Evolutionary conservation across 345 rosid genomes (phyloP).

Genomic region (Eucalyptus coolabah): DNA sequence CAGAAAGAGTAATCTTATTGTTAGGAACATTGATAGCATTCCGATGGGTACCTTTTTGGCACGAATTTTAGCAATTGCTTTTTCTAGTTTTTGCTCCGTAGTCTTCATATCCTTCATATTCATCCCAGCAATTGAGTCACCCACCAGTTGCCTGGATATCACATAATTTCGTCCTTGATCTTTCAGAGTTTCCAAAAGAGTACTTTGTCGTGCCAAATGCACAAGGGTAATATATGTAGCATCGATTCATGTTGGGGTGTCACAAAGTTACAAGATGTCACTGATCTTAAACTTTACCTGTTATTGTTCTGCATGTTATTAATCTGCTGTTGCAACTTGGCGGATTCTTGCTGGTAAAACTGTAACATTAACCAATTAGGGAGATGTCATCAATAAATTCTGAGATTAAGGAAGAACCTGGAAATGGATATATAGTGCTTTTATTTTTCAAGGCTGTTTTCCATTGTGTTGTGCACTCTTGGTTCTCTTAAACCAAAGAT

Average conservation of each 20-base stretch:
- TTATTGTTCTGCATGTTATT: slow-evolving; percentile 54
- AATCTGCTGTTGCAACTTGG: slow-evolving; percentile 56
- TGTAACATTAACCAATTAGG: not conserved
- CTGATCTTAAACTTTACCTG: slow-evolving; percentile 26
- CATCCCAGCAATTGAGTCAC: slow-evolving; percentile 53
- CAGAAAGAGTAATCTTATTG: not conserved
- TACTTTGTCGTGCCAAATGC: not conserved
- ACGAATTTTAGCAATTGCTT: slow-evolving; percentile 67
- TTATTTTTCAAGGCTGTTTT: not conserved
- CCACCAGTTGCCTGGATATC: slow-evolving; percentile 59
- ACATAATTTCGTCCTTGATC: not conserved
- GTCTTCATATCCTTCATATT: slow-evolving; percentile 46
- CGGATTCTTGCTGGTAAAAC: slow-evolving; percentile 90
- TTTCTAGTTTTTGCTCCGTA: slow-evolving; percentile 66
- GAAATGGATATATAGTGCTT: not conserved
- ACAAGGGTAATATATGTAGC: not conserved
- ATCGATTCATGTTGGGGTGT: not conserved
- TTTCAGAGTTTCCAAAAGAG: not conserved
- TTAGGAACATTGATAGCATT: not conserved
- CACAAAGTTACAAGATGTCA: not conserved
- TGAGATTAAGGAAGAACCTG: not conserved
- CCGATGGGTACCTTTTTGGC: slow-evolving; percentile 63
- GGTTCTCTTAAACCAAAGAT: not conserved
- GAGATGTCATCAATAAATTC: not conserved
- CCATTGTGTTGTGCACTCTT: not conserved